Conservation (phyloP, 495 filamentous ascomycete genomes). For the Pyronema domesticum region DNA sequence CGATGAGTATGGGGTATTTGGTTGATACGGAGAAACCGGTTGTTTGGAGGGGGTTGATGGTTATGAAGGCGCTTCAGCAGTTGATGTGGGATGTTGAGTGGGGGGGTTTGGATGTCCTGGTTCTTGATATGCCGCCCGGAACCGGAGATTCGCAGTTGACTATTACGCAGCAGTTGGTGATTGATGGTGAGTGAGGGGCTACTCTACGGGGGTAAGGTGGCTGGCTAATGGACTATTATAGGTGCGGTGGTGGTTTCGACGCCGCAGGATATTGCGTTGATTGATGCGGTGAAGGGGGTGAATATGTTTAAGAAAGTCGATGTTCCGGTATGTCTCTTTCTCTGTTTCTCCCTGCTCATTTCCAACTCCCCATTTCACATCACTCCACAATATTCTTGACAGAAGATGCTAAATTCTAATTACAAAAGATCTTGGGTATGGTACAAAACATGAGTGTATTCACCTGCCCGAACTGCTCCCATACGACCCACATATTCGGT, state of each 20-base stretch:
- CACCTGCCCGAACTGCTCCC: slow-evolving; percentile 56
- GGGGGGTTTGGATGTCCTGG: slow-evolving; percentile 64
- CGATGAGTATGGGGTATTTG: slow-evolving; percentile 96
- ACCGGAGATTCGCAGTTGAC: slow-evolving; percentile 90
- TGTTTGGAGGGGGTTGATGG: slow-evolving; percentile 94
- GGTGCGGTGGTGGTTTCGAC: slow-evolving; percentile 82
- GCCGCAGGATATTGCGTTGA: slow-evolving; percentile 75
- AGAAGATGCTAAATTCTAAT: not conserved
- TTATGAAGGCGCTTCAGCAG: slow-evolving; percentile 93
- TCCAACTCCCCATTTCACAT: not conserved
- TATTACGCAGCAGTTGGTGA: slow-evolving; percentile 72
- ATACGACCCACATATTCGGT: slow-evolving; percentile 65
- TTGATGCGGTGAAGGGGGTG: slow-evolving; percentile 75
- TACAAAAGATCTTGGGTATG: slow-evolving; percentile 55
- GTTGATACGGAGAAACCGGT: slow-evolving; percentile 61
- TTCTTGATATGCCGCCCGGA: slow-evolving; percentile 82
- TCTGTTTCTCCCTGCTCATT: not conserved
- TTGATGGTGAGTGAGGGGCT: slow-evolving; percentile 44
- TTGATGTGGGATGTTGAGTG: slow-evolving; percentile 87
- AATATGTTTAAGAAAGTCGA: slow-evolving; percentile 77
- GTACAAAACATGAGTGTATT: slow-evolving; percentile 92
- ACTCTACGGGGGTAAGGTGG: not conserved
- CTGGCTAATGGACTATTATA: slow-evolving; percentile 13
- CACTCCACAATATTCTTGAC: not conserved
- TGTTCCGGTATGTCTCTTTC: slow-evolving; percentile 37